These are phyloP conservation scores for Pyrenophora seminiperda DNA, from an alignment of 2,329 filamentous ascomycete species.

Conservation along the genomic window DNA sequence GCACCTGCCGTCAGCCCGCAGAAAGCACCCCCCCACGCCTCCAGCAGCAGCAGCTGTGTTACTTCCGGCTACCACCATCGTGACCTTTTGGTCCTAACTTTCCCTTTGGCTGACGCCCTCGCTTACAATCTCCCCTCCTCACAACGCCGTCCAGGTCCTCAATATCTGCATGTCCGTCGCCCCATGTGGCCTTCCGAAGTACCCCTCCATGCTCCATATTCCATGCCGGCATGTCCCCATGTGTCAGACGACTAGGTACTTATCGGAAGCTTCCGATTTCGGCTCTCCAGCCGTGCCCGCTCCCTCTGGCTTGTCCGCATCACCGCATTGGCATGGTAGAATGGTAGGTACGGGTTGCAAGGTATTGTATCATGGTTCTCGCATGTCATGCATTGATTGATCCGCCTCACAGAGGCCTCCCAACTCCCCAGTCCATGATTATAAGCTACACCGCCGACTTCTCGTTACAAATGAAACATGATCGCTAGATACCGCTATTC, in stretches of 20 bases:
- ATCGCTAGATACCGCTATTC: slow-evolving; percentile 4
- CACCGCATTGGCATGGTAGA: neutral
- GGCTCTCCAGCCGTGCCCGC: slow-evolving; percentile 12
- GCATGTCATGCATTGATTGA: neutral
- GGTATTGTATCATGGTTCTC: neutral
- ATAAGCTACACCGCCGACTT: slow-evolving; percentile 8
- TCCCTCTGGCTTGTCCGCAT: neutral
- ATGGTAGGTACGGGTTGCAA: neutral
- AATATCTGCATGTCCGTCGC: too few relatives aligned
- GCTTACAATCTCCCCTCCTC: neutral
- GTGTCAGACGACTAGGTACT: neutral
- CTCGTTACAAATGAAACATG: slow-evolving; percentile 1
- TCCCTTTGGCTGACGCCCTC: neutral
- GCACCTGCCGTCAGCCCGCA: slow-evolving; percentile 13
- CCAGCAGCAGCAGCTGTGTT: neutral
- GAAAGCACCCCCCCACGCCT: slow-evolving; percentile 7
- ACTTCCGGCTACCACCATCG: too few relatives aligned
- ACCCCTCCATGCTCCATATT: too few relatives aligned
- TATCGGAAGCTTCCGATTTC: slow-evolving; percentile 1
- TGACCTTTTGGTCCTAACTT: too few relatives aligned
- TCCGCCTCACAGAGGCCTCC: neutral
- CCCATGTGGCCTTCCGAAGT: too few relatives aligned
- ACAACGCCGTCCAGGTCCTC: neutral
- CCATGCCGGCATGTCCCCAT: too few relatives aligned
- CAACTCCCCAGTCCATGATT: neutral